Base-by-base conservation (phyloP, 805 yeast species). In the Candida tibetensis region DNA sequence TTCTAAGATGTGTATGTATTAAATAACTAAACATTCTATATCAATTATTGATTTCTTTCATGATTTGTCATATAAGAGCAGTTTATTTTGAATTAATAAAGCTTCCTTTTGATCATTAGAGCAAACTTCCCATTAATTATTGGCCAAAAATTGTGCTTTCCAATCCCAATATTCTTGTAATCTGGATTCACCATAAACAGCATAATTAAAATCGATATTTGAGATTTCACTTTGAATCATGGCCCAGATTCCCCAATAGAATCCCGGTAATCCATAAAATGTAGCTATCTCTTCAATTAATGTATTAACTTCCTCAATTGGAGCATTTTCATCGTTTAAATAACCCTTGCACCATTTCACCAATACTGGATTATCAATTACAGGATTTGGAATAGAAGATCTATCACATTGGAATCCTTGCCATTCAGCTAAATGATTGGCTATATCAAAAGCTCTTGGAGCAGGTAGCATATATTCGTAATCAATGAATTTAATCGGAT, bases 241-340 rank as follows among this genome's bases (percentile, higher is more conserved):
- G 2, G 89, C 79, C 93, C 93, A 84, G 7, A 85, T 72, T 1
- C 91, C 90, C 93, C 93, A 84, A 55, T 82, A 84, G 51, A 84
- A 81, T 1, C 91, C 93, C 0, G 93, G 93, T 60, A 84, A 60
- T 0, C 93, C 93, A 64, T 82, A 85, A 65, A 75, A 82, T 3
- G 71, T 55, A 10, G 65, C 58, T 16, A 85, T 71, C 53, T 84
- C 90, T 9, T 64, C 57, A 15, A 83, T 73, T 21, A 83, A 59
- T 1, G 42, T 45, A 37, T 69, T 69, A 4, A 81, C 60, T 17
- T 64, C 54, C 6, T 55, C 59, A 2, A 39, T 35, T 9, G 55
- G 22, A 2, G 66, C 64, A 25, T 57, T 37, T 4, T 48, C 44
- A 30, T 60, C 51, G 30, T 66, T 60, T 28, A 84, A 60, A 50